These are phyloP conservation scores for Fusarium sp. DNA, from an alignment of 2,329 filamentous ascomycete genomes.

Conservation along the genomic window DNA sequence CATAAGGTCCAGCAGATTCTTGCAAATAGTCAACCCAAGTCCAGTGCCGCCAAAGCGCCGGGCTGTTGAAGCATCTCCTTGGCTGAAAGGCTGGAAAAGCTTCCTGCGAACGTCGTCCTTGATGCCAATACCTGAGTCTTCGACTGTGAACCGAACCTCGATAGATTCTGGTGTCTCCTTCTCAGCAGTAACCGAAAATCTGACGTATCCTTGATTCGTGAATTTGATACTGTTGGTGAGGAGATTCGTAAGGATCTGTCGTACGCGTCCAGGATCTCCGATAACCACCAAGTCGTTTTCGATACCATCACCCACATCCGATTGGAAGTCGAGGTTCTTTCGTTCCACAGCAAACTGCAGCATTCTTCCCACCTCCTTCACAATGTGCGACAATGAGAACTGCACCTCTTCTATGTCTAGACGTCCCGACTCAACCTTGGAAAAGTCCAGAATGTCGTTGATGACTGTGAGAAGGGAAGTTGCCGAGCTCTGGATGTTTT, in stretches of 20 bases:
- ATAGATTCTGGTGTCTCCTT: conserved; percentile 72
- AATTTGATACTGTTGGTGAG: conserved; percentile 83
- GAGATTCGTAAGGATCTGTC: conserved; percentile 85
- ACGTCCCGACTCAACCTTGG: conserved; percentile 82
- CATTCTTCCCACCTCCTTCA: conserved; percentile 87
- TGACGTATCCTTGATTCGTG: conserved; percentile 74
- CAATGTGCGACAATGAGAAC: conserved; percentile 77
- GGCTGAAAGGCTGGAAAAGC: conserved; percentile 83
- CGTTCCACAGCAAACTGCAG: conserved; percentile 84
- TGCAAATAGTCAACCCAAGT: conserved; percentile 81
- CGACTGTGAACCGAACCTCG: conserved; percentile 76
- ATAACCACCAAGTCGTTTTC: conserved; percentile 79
- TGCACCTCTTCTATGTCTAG: conserved; percentile 84
- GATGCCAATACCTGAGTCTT: conserved; percentile 85
- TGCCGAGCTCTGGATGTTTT: conserved; percentile 82
- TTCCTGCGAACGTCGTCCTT: conserved; percentile 78
- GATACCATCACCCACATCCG: conserved; percentile 71
- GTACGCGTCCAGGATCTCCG: conserved; percentile 84
- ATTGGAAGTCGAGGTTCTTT: conserved; percentile 79
- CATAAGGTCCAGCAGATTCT: conserved; percentile 84
- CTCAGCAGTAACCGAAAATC: conserved; percentile 71
- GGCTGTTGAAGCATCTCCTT: conserved; percentile 83
- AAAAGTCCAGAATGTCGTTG: conserved; percentile 91
- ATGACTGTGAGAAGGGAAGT: conserved; percentile 88
- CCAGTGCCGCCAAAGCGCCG: conserved; percentile 83